Conservation (phyloP, 2,329 filamentous ascomycete genomes). For the Xylariomycetidae sp. region DNA sequence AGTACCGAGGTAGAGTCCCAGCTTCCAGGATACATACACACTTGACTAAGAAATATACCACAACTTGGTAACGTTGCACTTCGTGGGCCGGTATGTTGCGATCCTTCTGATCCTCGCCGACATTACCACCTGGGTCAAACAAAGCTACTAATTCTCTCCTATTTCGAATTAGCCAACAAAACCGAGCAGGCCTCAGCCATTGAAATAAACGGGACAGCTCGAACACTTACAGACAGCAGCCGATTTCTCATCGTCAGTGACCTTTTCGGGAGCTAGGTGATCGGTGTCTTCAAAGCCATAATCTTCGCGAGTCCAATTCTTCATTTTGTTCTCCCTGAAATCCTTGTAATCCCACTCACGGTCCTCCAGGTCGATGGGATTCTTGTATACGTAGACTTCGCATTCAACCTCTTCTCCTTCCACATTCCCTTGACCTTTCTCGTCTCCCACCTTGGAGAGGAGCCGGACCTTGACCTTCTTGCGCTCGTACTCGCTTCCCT, state of each 20-base stretch:
- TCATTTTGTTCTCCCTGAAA: constrained; percentile 71
- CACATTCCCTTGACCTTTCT: constrained; percentile 35
- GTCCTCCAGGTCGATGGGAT: constrained; percentile 53
- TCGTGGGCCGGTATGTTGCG: too few relatives aligned
- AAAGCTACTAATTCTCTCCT: too few relatives aligned
- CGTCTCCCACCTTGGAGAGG: constrained; percentile 31
- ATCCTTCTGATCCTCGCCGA: too few relatives aligned
- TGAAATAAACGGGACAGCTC: too few relatives aligned
- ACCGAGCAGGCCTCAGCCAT: too few relatives aligned
- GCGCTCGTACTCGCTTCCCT: constrained; percentile 58
- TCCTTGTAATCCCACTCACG: constrained; percentile 84
- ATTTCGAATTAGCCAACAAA: too few relatives aligned
- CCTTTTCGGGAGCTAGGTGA: constrained; percentile 18
- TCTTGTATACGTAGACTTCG: constrained; percentile 61
- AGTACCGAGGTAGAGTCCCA: too few relatives aligned
- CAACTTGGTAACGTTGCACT: too few relatives aligned
- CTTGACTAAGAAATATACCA: too few relatives aligned
- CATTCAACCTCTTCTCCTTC: constrained; percentile 47
- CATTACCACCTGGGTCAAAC: too few relatives aligned
- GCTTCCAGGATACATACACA: too few relatives aligned
- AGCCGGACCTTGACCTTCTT: constrained; percentile 30
- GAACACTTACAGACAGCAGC: constrained; percentile 21
- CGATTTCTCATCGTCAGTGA: constrained; percentile 15
- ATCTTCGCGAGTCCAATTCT: constrained; percentile 47
- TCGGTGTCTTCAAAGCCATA: constrained; percentile 37